A percentile compares a stretch with the other conserved stretches of the same genome.
Evolutionary conservation across 2,329 filamentous ascomycete species (phyloP).

Genomic region (Colletotrichum tropicale): DNA sequence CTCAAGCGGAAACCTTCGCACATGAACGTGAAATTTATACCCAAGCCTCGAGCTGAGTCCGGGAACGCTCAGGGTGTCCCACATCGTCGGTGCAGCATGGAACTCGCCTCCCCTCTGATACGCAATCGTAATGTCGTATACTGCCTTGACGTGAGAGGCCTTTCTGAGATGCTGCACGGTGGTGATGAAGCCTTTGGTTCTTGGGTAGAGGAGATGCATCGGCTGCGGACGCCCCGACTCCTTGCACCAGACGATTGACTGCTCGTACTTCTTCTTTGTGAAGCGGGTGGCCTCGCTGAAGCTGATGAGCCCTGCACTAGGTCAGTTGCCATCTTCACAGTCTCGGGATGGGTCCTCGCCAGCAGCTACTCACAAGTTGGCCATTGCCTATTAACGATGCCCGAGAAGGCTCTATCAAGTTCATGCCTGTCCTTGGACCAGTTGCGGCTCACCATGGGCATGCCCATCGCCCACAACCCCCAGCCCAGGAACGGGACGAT

Average conservation of each 20-base stretch:
- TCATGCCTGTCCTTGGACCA: constrained; percentile 63
- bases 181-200: constrained; percentile 65
- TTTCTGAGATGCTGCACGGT: constrained; percentile 60
- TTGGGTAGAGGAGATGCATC: constrained; percentile 63
- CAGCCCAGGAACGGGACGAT: constrained; percentile 66
- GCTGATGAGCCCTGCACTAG: constrained; percentile 61
- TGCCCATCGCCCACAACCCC: constrained; percentile 69
- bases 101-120: constrained; percentile 51
- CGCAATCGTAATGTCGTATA: constrained; percentile 61
- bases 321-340: neutral
- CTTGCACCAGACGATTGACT: constrained; percentile 57
- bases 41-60: constrained; percentile 41
- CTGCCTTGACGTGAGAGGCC: constrained; percentile 54
- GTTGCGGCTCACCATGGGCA: constrained; percentile 65
- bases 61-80: constrained; percentile 52
- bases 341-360: neutral
- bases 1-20: constrained; percentile 51
- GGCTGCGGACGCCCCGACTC: constrained; percentile 54
- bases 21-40: constrained; percentile 56
- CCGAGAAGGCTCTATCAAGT: constrained; percentile 60
- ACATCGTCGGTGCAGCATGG: constrained; percentile 54
- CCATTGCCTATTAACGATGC: constrained; percentile 55
- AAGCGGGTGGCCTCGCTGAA: constrained; percentile 69
- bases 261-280: constrained; percentile 55
- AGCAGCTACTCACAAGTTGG: constrained; percentile 57